phyloP scores from a whole-genome alignment of 2,329 filamentous ascomycete genomes.

The Macroventuria anomochaeta region DNA sequence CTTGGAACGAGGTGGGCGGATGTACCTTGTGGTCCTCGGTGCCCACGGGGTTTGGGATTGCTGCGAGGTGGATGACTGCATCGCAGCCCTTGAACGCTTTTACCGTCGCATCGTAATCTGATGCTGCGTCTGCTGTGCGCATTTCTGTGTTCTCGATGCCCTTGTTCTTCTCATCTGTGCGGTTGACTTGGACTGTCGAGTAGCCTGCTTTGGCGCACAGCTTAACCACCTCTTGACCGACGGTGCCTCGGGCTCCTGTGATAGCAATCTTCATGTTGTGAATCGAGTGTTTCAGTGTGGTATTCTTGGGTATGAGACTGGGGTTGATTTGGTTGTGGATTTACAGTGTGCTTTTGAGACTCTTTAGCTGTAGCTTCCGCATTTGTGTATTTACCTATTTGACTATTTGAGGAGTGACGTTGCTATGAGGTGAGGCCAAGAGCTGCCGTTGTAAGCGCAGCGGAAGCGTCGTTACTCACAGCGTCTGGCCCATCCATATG shows the following conservation, averaged over 20 bases:
- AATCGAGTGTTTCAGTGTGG: neutral
- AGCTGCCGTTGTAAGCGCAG: conserved; percentile 2
- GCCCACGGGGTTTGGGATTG: conserved; percentile 47
- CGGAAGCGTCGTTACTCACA: conserved; percentile 7
- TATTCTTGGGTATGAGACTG: neutral
- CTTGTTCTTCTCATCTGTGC: conserved; percentile 38
- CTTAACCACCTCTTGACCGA: conserved; percentile 28
- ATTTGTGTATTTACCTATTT: conserved; percentile 6
- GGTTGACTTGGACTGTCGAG: conserved; percentile 46
- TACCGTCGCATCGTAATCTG: conserved; percentile 42
- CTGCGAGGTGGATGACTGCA: conserved; percentile 49
- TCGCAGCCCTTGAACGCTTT: conserved; percentile 47
- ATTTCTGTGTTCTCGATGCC: conserved; percentile 44
- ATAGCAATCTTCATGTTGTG: conserved; percentile 24
- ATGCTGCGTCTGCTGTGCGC: conserved; percentile 43
- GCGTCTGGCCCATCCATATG: neutral
- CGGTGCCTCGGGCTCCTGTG: conserved; percentile 21
- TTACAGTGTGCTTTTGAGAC: neutral
- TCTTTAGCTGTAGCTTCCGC: neutral
- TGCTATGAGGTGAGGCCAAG: conserved; percentile 12
- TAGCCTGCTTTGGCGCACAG: conserved; percentile 42
- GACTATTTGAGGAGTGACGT: conserved; percentile 10
- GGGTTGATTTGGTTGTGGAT: neutral
- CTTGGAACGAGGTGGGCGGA: too few relatives aligned
- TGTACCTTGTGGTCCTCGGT: conserved; percentile 42